Evolutionary conservation across 495 filamentous ascomycete species (phyloP).

Genomic region (Hypoxylon trugodes): DNA sequence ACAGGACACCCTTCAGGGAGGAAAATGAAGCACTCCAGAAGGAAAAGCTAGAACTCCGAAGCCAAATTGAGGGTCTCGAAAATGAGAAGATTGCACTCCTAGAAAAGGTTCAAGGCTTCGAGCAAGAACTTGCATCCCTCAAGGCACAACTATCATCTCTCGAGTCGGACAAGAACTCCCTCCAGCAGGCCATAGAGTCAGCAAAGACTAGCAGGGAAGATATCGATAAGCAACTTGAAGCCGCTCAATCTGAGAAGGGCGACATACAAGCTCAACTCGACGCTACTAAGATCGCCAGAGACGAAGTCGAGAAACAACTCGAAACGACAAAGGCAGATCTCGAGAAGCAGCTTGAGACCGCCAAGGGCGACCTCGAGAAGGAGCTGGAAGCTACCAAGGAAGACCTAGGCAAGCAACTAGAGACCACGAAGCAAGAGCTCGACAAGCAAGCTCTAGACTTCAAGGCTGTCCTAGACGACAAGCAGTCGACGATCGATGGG

Average conservation of each 20-base stretch:
- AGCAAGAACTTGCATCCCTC: conserved; percentile 33
- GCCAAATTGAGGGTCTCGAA: conserved; percentile 40
- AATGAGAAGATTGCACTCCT: conserved; percentile 29
- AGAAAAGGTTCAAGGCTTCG: conserved; percentile 24
- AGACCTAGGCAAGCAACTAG: conserved; percentile 29
- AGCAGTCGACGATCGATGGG: conserved; percentile 40
- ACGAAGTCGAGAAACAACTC: conserved; percentile 47
- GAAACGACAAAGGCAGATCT: conserved; percentile 31
- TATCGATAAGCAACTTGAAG: conserved; percentile 48
- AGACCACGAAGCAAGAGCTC: conserved; percentile 30
- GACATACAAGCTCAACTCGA: conserved; percentile 27
- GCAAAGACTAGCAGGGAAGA: conserved; percentile 40
- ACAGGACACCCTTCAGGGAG: conserved; percentile 13
- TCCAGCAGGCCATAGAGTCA: conserved; percentile 30
- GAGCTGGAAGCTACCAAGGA: conserved; percentile 27
- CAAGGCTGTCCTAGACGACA: conserved; percentile 43
- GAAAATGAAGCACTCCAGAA: conserved; percentile 23
- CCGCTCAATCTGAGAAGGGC: conserved; percentile 29
- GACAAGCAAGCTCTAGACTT: conserved; percentile 46
- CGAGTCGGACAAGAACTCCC: conserved; percentile 26
- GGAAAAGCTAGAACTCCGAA: conserved; percentile 16
- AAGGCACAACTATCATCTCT: conserved; percentile 24
- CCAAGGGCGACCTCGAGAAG: conserved; percentile 33
- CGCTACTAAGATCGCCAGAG: conserved; percentile 14
- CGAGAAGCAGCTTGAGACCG: conserved; percentile 25